A percentile compares a stretch with the other conserved stretches of the same genome.
These are phyloP conservation scores for Claviceps quebecensis DNA, from an alignment of 2,329 filamentous ascomycete genomes.

Conservation along the genomic window DNA sequence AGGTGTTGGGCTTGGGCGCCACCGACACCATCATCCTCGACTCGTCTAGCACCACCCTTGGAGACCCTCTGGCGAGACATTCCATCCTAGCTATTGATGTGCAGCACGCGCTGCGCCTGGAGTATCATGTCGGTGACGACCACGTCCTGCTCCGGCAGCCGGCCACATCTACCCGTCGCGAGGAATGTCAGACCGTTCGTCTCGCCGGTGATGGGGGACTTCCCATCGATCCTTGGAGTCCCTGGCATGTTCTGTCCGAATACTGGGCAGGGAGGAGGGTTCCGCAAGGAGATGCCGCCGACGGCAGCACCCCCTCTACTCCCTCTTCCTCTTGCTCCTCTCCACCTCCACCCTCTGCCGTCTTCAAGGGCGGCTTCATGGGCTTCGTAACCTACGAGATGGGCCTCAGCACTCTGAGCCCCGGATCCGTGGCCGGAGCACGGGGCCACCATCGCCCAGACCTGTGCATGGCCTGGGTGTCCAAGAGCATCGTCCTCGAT, in stretches of 20 bases:
- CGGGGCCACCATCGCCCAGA: constrained; percentile 43
- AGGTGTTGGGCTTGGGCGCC: constrained; percentile 27
- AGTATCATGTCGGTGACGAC: constrained; percentile 39
- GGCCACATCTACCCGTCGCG: constrained; percentile 5
- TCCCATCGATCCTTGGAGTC: constrained; percentile 17
- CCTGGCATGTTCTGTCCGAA: constrained; percentile 38
- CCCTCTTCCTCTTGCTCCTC: no score
- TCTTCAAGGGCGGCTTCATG: constrained; percentile 74
- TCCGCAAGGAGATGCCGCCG: neutral
- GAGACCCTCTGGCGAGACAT: constrained; percentile 35
- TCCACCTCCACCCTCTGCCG: constrained; percentile 12
- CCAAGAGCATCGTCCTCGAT: constrained; percentile 65
- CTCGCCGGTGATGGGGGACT: constrained; percentile 6
- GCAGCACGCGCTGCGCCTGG: constrained; percentile 39
- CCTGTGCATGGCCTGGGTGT: constrained; percentile 62
- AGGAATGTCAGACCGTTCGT: constrained; percentile 15
- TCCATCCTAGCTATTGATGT: constrained; percentile 62
- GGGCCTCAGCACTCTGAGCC: constrained; percentile 37
- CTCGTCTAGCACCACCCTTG: constrained; percentile 39
- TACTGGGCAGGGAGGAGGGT: constrained; percentile 23
- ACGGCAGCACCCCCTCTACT: neutral
- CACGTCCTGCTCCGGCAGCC: constrained; percentile 19
- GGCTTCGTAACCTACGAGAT: constrained; percentile 79
- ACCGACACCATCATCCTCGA: constrained; percentile 43
- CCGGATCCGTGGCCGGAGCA: constrained; percentile 13